Evolutionary conservation across 805 yeast species (phyloP).

Genomic region (Tetrapisispora phaffii): DNA sequence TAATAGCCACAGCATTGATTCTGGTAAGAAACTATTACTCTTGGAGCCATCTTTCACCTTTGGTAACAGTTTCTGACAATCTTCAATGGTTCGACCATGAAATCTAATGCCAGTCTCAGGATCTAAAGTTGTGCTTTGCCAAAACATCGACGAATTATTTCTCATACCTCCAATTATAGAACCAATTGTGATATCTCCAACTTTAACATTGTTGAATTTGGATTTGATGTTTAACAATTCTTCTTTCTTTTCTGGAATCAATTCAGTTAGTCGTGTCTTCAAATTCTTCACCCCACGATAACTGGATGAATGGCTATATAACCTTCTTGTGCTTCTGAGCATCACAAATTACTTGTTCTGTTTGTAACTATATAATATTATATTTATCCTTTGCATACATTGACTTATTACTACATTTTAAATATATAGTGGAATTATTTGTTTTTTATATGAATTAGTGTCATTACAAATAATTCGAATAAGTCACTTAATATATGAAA

Average conservation of each 20-base stretch:
- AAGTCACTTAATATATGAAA: too few relatives aligned
- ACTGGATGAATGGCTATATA: background rate
- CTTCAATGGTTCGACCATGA: constrained; percentile 67
- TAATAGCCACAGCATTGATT: constrained; percentile 68
- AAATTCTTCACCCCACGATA: constrained; percentile 6
- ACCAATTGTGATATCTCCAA: constrained; percentile 39
- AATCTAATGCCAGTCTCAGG: constrained; percentile 69
- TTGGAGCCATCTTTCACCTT: constrained; percentile 29
- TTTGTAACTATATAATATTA: background rate
- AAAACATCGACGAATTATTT: constrained; percentile 61
- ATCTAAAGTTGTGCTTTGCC: constrained; percentile 76
- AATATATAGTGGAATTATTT: too few relatives aligned
- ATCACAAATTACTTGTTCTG: background rate
- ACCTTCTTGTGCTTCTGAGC: constrained; percentile 1
- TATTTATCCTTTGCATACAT: too few relatives aligned
- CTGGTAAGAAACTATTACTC: constrained; percentile 59
- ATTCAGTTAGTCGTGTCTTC: constrained; percentile 18
- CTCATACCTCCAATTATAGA: constrained; percentile 65
- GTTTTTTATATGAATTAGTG: too few relatives aligned
- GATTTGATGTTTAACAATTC: constrained; percentile 34
- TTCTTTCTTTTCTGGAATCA: constrained; percentile 37
- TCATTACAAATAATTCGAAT: background rate
- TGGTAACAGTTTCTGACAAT: constrained; percentile 59
- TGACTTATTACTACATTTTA: too few relatives aligned
- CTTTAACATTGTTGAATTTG: constrained; percentile 27